These are phyloP conservation scores for Candida namnaoensis DNA, from an alignment of 805 yeast species.

Conservation along the genomic window DNA sequence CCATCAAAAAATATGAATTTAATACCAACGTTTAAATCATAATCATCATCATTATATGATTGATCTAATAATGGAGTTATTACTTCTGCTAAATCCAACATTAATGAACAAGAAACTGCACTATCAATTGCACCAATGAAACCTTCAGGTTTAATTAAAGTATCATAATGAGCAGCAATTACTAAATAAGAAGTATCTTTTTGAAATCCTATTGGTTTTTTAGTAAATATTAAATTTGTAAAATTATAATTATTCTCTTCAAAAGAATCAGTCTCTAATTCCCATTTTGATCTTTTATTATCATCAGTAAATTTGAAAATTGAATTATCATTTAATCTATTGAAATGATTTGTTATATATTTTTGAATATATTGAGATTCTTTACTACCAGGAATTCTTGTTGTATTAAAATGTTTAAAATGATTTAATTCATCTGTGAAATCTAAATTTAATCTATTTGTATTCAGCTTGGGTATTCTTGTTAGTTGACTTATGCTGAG, in stretches of 20 bases:
- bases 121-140: conserved; percentile 55
- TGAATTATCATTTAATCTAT: conserved; percentile 9
- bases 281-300: conserved; percentile 21
- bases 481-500: not conserved
- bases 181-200: conserved; percentile 19
- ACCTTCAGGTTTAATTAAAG: conserved; percentile 35
- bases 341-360: conserved; percentile 27
- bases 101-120: conserved; percentile 47
- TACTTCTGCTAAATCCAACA: conserved; percentile 32
- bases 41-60: conserved; percentile 8
- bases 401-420: conserved; percentile 23
- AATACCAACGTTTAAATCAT: conserved; percentile 23
- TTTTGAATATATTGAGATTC: conserved; percentile 28
- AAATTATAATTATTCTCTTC: conserved; percentile 24
- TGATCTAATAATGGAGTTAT: conserved; percentile 7
- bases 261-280: conserved; percentile 24
- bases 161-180: conserved; percentile 49
- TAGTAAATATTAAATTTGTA: conserved; percentile 27
- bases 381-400: conserved; percentile 33
- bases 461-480: not conserved
- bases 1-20: conserved; percentile 51
- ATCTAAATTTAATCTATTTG: conserved; percentile 9
- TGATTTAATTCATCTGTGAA: conserved; percentile 8
- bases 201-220: conserved; percentile 9
- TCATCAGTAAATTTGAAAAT: conserved; percentile 19